Conservation (phyloP, 257 asterid species). For the Datura wrightii region DNA sequence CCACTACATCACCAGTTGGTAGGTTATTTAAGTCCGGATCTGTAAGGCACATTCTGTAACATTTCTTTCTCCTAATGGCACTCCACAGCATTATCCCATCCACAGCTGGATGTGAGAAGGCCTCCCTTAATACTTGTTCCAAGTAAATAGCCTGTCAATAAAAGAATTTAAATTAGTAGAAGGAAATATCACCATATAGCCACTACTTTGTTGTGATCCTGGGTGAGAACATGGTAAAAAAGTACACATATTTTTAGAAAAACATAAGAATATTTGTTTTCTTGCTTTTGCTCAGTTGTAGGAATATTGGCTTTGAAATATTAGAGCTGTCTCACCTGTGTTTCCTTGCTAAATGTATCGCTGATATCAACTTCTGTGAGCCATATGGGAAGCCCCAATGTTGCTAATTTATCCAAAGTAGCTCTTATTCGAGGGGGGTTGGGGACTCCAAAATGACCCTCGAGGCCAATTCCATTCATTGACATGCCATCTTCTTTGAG, state of each 20-base stretch:
- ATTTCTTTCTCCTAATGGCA: conserved; percentile 48
- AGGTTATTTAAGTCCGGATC: conserved; percentile 52
- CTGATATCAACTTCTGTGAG: conserved; percentile 65
- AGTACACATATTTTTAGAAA: not conserved
- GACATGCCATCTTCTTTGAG: conserved; percentile 44
- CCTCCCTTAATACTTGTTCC: conserved; percentile 61
- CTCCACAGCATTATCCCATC: conserved; percentile 65
- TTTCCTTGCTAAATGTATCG: conserved; percentile 36
- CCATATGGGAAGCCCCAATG: conserved; percentile 61
- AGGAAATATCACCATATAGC: not conserved
- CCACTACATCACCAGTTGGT: conserved; percentile 60
- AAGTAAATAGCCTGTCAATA: conserved; percentile 51
- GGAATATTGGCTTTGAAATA: not conserved
- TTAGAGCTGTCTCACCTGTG: conserved; percentile 48
- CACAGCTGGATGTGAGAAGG: conserved; percentile 59
- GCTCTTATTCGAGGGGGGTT: conserved; percentile 59
- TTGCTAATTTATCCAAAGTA: conserved; percentile 53
- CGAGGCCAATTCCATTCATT: conserved; percentile 57
- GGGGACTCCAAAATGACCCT: conserved; percentile 58
- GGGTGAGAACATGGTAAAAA: not conserved
- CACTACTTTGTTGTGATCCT: not conserved
- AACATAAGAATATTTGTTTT: not conserved
- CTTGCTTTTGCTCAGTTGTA: not conserved
- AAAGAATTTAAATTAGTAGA: not conserved
- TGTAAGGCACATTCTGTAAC: conserved; percentile 70